These are phyloP conservation scores for Scorias spongiosa DNA, from an alignment of 2,329 filamentous ascomycete species.

Conservation along the genomic window DNA sequence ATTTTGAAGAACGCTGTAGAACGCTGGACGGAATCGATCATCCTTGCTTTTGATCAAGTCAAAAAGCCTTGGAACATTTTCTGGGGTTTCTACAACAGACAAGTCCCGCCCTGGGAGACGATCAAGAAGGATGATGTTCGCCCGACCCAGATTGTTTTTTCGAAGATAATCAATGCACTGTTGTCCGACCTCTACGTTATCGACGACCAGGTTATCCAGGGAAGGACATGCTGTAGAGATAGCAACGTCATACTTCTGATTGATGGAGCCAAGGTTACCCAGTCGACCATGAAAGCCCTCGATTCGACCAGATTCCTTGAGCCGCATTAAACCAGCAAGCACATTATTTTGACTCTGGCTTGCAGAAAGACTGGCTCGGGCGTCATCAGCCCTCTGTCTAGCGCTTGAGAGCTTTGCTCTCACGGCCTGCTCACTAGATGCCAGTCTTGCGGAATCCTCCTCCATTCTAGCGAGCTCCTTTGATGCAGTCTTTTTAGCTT, in stretches of 20 bases:
- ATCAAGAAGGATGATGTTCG: constrained; percentile 93
- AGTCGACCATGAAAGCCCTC: constrained; percentile 93
- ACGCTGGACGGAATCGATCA: constrained; percentile 72
- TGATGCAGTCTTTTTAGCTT: constrained; percentile 55
- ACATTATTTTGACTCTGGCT: constrained; percentile 80
- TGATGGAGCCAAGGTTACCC: constrained; percentile 85
- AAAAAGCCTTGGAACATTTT: constrained; percentile 82
- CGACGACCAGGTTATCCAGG: constrained; percentile 91
- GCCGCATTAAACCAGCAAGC: constrained; percentile 75
- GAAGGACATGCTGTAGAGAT: constrained; percentile 90
- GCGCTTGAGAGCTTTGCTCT: constrained; percentile 75
- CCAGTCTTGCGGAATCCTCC: constrained; percentile 56
- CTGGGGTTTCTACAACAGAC: constrained; percentile 69
- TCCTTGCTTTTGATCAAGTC: constrained; percentile 85
- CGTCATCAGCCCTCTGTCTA: constrained; percentile 90
- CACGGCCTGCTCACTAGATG: constrained; percentile 64
- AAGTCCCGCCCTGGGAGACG: constrained; percentile 68
- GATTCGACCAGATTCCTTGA: constrained; percentile 91
- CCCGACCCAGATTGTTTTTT: constrained; percentile 91
- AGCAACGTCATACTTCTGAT: constrained; percentile 89
- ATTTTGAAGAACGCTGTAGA: constrained; percentile 90
- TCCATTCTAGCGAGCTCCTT: constrained; percentile 60
- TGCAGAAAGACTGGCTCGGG: constrained; percentile 72
- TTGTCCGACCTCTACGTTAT: constrained; percentile 88
- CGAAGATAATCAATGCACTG: constrained; percentile 95